Conservation (phyloP, 768 basidiomycete species). For the Lyophyllum decastes region DNA sequence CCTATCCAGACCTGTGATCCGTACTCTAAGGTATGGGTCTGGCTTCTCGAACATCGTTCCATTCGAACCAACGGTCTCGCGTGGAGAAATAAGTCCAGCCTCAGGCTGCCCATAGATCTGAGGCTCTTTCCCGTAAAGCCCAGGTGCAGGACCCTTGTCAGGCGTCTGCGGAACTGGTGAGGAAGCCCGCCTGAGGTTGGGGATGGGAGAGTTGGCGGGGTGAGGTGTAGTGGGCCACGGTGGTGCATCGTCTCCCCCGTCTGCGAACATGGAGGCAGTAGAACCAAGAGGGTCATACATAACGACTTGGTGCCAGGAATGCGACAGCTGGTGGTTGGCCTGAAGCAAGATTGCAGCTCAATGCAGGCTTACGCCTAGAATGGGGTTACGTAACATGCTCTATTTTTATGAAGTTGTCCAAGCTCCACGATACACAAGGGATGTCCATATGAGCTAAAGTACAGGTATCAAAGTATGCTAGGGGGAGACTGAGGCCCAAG, state of each 20-base stretch:
- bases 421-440: neutral
- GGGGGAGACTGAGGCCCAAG: neutral
- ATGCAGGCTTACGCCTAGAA: neutral
- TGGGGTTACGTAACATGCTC: slow-evolving; percentile 12
- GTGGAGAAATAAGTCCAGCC: slow-evolving; percentile 79
- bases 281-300: slow-evolving; percentile 80
- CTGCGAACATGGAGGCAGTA: slow-evolving; percentile 54
- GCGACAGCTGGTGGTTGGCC: neutral
- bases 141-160: slow-evolving; percentile 53
- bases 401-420: neutral
- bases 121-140: slow-evolving; percentile 76
- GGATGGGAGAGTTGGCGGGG: slow-evolving; percentile 67
- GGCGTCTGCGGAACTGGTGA: slow-evolving; percentile 52
- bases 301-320: slow-evolving; percentile 1
- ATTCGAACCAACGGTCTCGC: slow-evolving; percentile 62
- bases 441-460: neutral
- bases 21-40: slow-evolving; percentile 85
- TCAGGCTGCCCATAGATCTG: slow-evolving; percentile 89
- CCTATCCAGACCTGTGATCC: slow-evolving; percentile 90
- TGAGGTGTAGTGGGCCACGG: slow-evolving; percentile 87
- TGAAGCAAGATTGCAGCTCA: neutral
- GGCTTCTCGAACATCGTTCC: slow-evolving; percentile 72
- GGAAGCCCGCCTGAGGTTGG: slow-evolving; percentile 65
- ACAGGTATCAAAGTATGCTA: neutral
- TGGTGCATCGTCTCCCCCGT: slow-evolving; percentile 48